Base-by-base conservation (phyloP, 2,329 filamentous ascomycete species). In the Xylariaceae sp. region DNA sequence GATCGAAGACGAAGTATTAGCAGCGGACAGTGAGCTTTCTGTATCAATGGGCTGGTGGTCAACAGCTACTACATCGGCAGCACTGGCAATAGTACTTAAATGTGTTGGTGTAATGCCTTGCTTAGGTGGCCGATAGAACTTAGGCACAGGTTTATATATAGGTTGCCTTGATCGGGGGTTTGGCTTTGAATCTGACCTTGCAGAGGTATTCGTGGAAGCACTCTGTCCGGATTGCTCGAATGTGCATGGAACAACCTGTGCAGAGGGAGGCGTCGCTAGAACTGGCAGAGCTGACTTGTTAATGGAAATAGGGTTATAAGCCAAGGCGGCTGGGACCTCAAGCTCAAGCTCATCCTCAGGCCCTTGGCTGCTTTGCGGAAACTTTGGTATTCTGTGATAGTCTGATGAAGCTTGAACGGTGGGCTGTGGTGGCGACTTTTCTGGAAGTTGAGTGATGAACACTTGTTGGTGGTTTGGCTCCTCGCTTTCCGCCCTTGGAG, bases 301-400 rank as follows among this genome's bases (percentile, higher is more conserved):
- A 47, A 65, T 46, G 20, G 65, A 46, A 10, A 60, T 33, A n/a
- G 50, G 26, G 33, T 32, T 52, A 15, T 62, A 53, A 16, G 58
- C 50, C 15, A 70, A 60, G 1, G 62, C 63, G 9, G 45, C 61
- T 15, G 66, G 70, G 1, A 66, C 57, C 50, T 69, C 60, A 23
- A 72, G 45, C n/a, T 71, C 69, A 18, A 72, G 61, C 20, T 66
- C 65, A 32, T 68, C 68, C 24, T 70, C 70, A 29, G 55, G 55
- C 6, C 58, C 64, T 13, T 57, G 62, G 39, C 67, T 69, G 39
- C 66, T 71, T 8, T 58, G 58, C 15, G 64, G 62, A 10, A 63
- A 64, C 6, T 60, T 35, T 4, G 49, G 39, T 13, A 60, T 46
- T 1, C 27, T 29, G 30, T 42, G 33, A 6, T 30, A 44, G 46